Evolutionary conservation across 176 grass and related monocot genomes (phyloP).

Genomic region (Carex cristatella): DNA sequence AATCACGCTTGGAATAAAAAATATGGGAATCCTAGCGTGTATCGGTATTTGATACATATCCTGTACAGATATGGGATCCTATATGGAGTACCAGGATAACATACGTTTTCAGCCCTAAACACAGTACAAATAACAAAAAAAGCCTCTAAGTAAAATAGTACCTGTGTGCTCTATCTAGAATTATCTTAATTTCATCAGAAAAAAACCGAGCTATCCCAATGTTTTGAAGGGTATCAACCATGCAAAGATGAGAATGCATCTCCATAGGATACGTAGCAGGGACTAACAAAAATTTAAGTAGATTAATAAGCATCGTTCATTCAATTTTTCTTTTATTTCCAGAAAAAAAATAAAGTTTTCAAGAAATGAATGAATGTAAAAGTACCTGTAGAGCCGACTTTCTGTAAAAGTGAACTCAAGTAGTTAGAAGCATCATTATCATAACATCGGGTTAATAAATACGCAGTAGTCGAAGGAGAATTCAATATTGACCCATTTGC

Average conservation of each 20-base stretch:
- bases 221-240: constrained; percentile 60
- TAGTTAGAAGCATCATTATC: constrained; percentile 51
- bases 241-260: constrained; percentile 39
- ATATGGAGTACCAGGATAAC: too few species aligned
- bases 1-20: too few species aligned
- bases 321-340: background rate
- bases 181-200: constrained; percentile 40
- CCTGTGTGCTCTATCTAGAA: constrained; percentile 54
- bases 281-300: constrained; percentile 30
- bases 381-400: constrained; percentile 57
- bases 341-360: background rate
- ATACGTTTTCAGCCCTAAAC: too few species aligned
- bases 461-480: constrained; percentile 61
- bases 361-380: background rate
- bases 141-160: constrained; percentile 3
- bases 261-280: constrained; percentile 40
- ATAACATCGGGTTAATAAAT: constrained; percentile 29
- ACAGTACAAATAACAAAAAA: background rate
- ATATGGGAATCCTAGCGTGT: too few species aligned
- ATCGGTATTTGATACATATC: too few species aligned
- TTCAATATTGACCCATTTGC: constrained; percentile 71
- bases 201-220: constrained; percentile 51
- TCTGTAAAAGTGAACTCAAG: constrained; percentile 38
- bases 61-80: too few species aligned
- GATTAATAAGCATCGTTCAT: background rate